A percentile compares a stretch with the other conserved stretches of the same genome.
phyloP scores from a whole-genome alignment of 768 basidiomycete genomes.

The Amanita phalloides region DNA sequence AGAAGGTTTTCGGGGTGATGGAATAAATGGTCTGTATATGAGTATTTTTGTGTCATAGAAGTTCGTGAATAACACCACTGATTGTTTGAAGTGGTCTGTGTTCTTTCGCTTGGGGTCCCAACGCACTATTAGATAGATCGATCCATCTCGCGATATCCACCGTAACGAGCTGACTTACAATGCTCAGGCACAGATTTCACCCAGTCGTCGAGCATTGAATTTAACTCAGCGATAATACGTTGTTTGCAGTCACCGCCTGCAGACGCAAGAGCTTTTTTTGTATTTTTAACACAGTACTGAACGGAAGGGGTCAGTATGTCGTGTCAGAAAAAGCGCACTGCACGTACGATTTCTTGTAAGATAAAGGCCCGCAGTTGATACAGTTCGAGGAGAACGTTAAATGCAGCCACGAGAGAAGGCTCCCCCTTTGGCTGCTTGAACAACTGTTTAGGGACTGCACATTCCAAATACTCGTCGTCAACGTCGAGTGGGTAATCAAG shows the following conservation, averaged over 20 bases:
- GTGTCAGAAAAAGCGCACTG: background rate
- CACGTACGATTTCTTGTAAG: slow-evolving; percentile 52
- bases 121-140: slow-evolving; percentile 23
- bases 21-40: slow-evolving; percentile 72
- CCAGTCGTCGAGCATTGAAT: slow-evolving; percentile 65
- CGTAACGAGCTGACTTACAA: slow-evolving; percentile 22
- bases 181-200: slow-evolving; percentile 55
- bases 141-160: background rate
- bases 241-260: slow-evolving; percentile 57
- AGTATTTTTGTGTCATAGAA: slow-evolving; percentile 59
- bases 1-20: slow-evolving; percentile 38
- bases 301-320: background rate
- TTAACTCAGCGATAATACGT: slow-evolving; percentile 55
- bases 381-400: slow-evolving; percentile 45
- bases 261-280: slow-evolving; percentile 51
- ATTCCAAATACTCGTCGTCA: slow-evolving; percentile 73
- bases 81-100: slow-evolving; percentile 42
- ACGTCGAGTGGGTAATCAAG: slow-evolving; percentile 56
- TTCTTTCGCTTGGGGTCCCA: slow-evolving; percentile 41
- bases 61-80: slow-evolving; percentile 37
- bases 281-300: slow-evolving; percentile 78
- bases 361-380: slow-evolving; percentile 54
- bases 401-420: slow-evolving; percentile 45
- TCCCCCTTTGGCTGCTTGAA: slow-evolving; percentile 62
- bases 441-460: slow-evolving; percentile 39